Base-by-base conservation (phyloP, 2,329 filamentous ascomycete species). In the Colletotrichum navitas region DNA sequence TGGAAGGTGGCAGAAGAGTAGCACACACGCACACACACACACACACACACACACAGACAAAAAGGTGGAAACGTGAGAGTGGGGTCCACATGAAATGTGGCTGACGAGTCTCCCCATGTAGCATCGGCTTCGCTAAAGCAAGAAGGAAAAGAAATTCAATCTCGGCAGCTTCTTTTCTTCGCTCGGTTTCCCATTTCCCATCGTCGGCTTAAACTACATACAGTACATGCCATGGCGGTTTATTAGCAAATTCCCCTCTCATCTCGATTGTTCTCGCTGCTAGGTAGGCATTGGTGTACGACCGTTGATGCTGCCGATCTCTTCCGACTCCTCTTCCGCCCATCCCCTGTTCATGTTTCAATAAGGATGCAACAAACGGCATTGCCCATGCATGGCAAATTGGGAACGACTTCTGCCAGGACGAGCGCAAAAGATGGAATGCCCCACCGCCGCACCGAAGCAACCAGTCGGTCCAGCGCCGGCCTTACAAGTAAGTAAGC, bases 231-330 rank as follows among this genome's bases (percentile, higher is more conserved):
- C 56, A 24, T 45, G 14, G 34, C 21, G n/a, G n/a, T n/a, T 36
- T n/a, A 26, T 45, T 68, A 24, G 24, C 26, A 24, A 39, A n/a
- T 59, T 10, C 59, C 21, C 43, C 59, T 34, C 36, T 55, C 29
- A 24, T 36, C 43, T 49, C 45, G 26, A 63, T 63, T 59, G 24
- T 39, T 29, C 34, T 11, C n/a, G 51, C 10, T 39, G 32, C 39
- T 63, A 45, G 52, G 16, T 5, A 21, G 41, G 41, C 18, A 43
- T 8, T 21, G 16, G 7, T 21, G 12, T 16, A 32, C 58, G 26
- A 71, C 59, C 43, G 36, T 60, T 60, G 59, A n/a, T 62, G 14
- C 43, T n/a, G 59, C 59, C 65, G 58, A 63, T 58, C 24, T 58
- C 24, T 56, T 29, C 43, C 29, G 34, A 29, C 32, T 32, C n/a